These are phyloP conservation scores for Protea cynaroides DNA, from an alignment of 164 flowering plant species.

Conservation along the genomic window DNA sequence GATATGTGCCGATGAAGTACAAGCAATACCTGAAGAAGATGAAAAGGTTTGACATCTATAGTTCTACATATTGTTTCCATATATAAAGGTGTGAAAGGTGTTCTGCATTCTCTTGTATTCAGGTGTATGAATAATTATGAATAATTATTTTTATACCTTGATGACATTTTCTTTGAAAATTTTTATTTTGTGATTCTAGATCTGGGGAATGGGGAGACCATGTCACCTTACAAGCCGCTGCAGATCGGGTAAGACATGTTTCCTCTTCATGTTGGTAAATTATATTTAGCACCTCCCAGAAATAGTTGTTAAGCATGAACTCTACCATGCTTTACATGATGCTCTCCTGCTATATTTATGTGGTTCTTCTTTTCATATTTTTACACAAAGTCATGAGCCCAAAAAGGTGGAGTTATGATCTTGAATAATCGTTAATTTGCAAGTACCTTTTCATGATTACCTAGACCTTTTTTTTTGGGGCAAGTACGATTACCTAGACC, in stretches of 20 bases:
- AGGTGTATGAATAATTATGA: neutral
- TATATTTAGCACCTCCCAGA: constrained; percentile 1
- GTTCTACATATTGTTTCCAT: neutral
- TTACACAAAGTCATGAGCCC: no score
- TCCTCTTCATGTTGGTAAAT: neutral
- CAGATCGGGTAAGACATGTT: constrained; percentile 59
- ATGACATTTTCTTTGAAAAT: constrained; percentile 11
- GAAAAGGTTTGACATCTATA: constrained; percentile 57
- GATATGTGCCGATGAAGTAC: constrained; percentile 94
- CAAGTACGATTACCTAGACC: no score
- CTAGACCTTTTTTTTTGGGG: no score
- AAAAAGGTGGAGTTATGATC: no score
- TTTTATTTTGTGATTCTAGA: constrained; percentile 29
- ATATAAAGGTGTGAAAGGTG: neutral
- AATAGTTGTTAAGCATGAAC: neutral
- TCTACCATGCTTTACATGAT: neutral
- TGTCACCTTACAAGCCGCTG: constrained; percentile 93
- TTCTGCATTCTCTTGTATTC: neutral
- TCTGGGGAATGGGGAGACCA: constrained; percentile 99
- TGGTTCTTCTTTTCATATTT: neutral
- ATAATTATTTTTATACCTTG: neutral
- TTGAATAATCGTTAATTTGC: no score
- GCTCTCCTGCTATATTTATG: neutral
- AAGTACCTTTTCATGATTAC: no score
- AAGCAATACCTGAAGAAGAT: constrained; percentile 72